These are phyloP conservation scores for Neurospora tetraspora DNA, from an alignment of 495 filamentous ascomycete genomes.

Conservation along the genomic window DNA sequence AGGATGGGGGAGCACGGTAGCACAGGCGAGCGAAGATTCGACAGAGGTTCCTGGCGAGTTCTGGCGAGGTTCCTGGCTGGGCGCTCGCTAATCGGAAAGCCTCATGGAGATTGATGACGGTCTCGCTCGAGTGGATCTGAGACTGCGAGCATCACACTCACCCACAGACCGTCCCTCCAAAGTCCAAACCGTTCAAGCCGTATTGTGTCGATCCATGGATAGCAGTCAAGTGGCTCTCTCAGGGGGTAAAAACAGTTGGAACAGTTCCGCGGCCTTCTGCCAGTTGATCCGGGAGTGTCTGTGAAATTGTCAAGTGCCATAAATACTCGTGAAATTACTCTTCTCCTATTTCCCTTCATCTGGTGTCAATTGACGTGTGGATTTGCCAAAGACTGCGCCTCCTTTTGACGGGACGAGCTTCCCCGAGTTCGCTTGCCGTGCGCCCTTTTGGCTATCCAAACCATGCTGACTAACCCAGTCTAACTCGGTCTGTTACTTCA, in stretches of 20 bases:
- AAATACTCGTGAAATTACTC: neutral
- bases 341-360: slow-evolving; percentile 1
- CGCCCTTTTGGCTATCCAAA: neutral
- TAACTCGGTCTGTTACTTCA: neutral
- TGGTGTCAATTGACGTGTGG: neutral
- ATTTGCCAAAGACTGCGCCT: neutral
- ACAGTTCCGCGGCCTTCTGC: neutral
- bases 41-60: neutral
- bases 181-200: neutral
- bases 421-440: neutral
- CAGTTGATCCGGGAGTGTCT: neutral
- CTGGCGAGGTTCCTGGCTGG: neutral
- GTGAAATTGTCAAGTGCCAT: neutral
- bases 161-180: neutral
- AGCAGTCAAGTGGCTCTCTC: neutral
- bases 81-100: neutral
- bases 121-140: neutral
- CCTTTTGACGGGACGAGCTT: neutral
- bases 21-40: neutral
- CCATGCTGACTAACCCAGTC: neutral
- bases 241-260: neutral
- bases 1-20: neutral
- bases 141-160: neutral
- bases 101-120: neutral
- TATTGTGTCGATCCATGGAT: neutral